A percentile compares a stretch with the other conserved stretches of the same genome.
Evolutionary conservation across 2,329 filamentous ascomycete genomes (phyloP).

Genomic region (Cercospora janseana): DNA sequence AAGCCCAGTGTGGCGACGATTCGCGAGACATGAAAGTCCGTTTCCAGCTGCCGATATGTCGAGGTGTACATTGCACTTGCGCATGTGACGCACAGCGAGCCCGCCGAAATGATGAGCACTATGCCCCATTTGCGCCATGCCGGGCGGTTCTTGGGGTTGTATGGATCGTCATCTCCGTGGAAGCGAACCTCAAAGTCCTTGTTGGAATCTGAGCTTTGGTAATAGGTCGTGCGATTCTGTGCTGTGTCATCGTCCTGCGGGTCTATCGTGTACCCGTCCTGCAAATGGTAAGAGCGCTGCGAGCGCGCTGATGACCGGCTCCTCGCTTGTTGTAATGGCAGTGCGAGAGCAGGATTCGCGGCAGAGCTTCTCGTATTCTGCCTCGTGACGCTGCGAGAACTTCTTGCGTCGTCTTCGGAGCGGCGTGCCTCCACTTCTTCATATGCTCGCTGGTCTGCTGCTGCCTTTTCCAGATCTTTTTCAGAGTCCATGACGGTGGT

Average conservation of each 20-base stretch:
- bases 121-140: conserved; percentile 74
- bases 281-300: conserved; percentile 31
- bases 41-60: conserved; percentile 73
- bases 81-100: conserved; percentile 68
- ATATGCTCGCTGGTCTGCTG: not conserved
- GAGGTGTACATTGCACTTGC: conserved; percentile 60
- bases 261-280: conserved; percentile 32
- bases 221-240: not conserved
- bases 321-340: conserved; percentile 22
- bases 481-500: not conserved
- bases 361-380: not conserved
- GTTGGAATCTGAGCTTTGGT: conserved; percentile 25
- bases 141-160: conserved; percentile 69
- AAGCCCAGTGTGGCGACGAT: conserved; percentile 77
- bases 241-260: conserved; percentile 10
- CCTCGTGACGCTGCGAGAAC: conserved; percentile 8
- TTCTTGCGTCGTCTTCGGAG: conserved; percentile 10
- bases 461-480: not conserved
- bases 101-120: conserved; percentile 68
- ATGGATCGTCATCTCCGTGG: conserved; percentile 70
- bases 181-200: conserved; percentile 68
- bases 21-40: conserved; percentile 69
- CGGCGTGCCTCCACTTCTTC: conserved; percentile 5
- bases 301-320: conserved; percentile 33
- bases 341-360: not conserved